Percentiles rank a stretch among this genome's conserved stretches.
phyloP scores from a whole-genome alignment of 2,329 filamentous ascomycete species.

The Penicillium sp. region DNA sequence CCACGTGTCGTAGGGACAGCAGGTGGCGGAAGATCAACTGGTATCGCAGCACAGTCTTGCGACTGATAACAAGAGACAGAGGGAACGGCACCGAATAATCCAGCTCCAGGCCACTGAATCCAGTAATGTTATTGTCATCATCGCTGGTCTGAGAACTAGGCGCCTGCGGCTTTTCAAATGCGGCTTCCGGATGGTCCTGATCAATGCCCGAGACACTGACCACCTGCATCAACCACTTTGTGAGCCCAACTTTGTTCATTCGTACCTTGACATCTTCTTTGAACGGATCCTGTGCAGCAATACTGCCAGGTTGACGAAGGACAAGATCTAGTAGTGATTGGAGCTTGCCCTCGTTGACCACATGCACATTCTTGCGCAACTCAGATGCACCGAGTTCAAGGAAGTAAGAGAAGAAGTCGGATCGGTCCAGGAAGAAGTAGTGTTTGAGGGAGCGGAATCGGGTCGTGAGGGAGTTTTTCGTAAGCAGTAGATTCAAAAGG shows the following conservation, averaged over 20 bases:
- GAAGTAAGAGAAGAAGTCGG: slow-evolving; percentile 98
- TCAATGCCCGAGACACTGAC: slow-evolving; percentile 97
- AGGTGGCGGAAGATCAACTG: slow-evolving; percentile 95
- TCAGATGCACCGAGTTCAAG: slow-evolving; percentile 89
- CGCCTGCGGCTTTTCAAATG: slow-evolving; percentile 71
- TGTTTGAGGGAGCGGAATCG: slow-evolving; percentile 91
- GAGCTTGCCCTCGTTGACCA: slow-evolving; percentile 88
- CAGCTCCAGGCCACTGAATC: slow-evolving; percentile 89
- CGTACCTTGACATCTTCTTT: slow-evolving; percentile 98
- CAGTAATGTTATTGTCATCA: slow-evolving; percentile 81
- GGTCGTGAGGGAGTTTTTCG: slow-evolving; percentile 85
- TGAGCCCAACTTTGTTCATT: slow-evolving; percentile 93
- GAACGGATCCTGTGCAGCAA: slow-evolving; percentile 92
- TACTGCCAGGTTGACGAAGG: slow-evolving; percentile 90
- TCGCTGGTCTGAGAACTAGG: slow-evolving; percentile 65
- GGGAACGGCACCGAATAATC: slow-evolving; percentile 96
- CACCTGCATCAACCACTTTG: slow-evolving; percentile 91
- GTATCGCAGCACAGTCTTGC: slow-evolving; percentile 96
- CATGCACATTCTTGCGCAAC: slow-evolving; percentile 82
- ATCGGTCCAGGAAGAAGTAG: slow-evolving; percentile 98
- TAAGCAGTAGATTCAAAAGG: slow-evolving; percentile 84
- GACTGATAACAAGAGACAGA: slow-evolving; percentile 89
- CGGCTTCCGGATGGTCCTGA: slow-evolving; percentile 67
- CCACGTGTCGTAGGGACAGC: slow-evolving; percentile 83
- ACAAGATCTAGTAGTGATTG: slow-evolving; percentile 96